Conservation (phyloP, 148 eudicot species). For the Amaranthus hypochondriacus region DNA sequence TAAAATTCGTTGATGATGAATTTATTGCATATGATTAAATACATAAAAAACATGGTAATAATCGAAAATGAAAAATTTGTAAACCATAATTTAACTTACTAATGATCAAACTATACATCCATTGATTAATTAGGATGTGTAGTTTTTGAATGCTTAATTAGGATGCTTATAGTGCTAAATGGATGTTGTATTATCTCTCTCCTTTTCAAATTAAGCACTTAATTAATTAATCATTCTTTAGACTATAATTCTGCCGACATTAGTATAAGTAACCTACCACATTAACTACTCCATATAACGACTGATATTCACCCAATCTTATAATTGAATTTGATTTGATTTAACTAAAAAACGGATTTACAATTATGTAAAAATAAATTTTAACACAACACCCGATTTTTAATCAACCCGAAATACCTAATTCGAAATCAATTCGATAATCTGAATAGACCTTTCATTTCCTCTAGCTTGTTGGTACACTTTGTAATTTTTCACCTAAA, state of each 20-base stretch:
- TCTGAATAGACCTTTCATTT: too few relatives aligned
- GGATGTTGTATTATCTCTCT: background rate
- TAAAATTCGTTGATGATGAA: background rate
- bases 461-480: too few relatives aligned
- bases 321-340: too few relatives aligned
- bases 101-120: background rate
- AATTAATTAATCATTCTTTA: conserved; percentile 8
- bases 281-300: background rate
- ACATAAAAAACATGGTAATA: background rate
- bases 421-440: too few relatives aligned
- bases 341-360: too few relatives aligned
- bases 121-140: conserved; percentile 5
- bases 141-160: background rate
- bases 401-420: too few relatives aligned
- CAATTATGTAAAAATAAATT: too few relatives aligned
- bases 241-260: conserved; percentile 22
- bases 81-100: background rate
- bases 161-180: conserved; percentile 1
- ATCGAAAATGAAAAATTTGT: background rate
- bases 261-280: background rate
- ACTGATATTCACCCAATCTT: too few relatives aligned
- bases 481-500: too few relatives aligned
- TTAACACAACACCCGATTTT: too few relatives aligned
- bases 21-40: background rate
- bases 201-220: conserved; percentile 6